Evolutionary conservation across 371 early-diverging fungal genomes (phyloP).

Genomic region (Mucor piriformis): DNA sequence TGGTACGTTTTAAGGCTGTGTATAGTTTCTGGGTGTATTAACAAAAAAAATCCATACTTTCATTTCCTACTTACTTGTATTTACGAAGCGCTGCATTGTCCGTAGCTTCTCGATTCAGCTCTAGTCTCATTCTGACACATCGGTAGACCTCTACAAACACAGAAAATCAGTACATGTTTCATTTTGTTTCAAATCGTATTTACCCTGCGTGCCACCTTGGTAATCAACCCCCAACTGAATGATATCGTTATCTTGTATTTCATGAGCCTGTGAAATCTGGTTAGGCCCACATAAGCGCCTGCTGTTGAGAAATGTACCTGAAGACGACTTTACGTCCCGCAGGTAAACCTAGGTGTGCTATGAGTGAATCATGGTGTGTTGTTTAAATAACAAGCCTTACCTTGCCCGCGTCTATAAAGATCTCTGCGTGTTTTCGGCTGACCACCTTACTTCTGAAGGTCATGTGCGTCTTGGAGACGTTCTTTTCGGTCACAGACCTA

Average conservation of each 20-base stretch:
- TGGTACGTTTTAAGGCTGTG: constrained; percentile 17
- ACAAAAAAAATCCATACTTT: background rate
- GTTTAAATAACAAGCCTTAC: too few species aligned
- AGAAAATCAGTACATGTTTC: background rate
- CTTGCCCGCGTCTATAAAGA: constrained; percentile 66
- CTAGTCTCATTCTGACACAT: constrained; percentile 79
- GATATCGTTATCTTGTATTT: constrained; percentile 86
- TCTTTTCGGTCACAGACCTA: constrained; percentile 70
- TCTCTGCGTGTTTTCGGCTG: constrained; percentile 74
- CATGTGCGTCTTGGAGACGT: constrained; percentile 56
- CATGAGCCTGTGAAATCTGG: constrained; percentile 76
- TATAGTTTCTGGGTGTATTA: background rate
- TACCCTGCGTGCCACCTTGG: constrained; percentile 88
- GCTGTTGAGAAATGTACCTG: constrained; percentile 95
- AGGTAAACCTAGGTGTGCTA: constrained; percentile 91
- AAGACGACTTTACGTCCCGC: constrained; percentile 90
- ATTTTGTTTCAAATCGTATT: too few species aligned
- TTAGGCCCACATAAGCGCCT: constrained; percentile 83
- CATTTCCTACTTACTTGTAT: constrained; percentile 8
- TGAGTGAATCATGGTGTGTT: too few species aligned
- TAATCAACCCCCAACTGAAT: constrained; percentile 95
- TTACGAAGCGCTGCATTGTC: constrained; percentile 60
- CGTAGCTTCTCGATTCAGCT: constrained; percentile 67
- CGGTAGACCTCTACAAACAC: constrained; percentile 60
- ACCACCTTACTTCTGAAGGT: constrained; percentile 81